Conservation (phyloP, 208 protist species). For the Kentomonas sorsogonicus region DNA sequence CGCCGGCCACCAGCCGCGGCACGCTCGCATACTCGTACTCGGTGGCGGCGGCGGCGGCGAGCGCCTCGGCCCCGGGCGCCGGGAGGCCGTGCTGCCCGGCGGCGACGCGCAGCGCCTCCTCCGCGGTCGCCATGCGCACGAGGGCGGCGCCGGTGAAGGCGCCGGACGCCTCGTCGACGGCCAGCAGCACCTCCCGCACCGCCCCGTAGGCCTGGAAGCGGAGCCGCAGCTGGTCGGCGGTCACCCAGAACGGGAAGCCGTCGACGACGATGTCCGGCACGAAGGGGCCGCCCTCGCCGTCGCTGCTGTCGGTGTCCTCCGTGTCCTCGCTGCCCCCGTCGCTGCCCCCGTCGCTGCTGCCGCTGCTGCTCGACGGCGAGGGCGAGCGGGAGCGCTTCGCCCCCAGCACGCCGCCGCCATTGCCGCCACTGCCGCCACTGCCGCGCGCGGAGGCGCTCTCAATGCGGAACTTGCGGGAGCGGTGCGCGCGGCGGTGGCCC, state of each 20-base stretch:
- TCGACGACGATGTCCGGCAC: conserved; percentile 78
- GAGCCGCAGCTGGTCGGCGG: conserved; percentile 67
- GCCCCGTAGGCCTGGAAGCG: conserved; percentile 63
- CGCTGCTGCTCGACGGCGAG: conserved; percentile 15
- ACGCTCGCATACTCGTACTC: no score
- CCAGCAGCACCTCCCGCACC: conserved; percentile 40
- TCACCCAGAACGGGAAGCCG: conserved; percentile 78
- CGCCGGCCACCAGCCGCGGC: conserved; percentile 45
- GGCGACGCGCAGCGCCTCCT: conserved; percentile 56
- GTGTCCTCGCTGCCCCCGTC: conserved; percentile 1
- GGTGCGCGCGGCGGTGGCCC: neutral
- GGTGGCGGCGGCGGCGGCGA: no score
- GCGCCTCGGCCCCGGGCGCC: conserved; percentile 35
- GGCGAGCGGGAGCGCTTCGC: conserved; percentile 7
- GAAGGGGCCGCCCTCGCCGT: conserved; percentile 23
- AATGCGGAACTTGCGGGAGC: no score
- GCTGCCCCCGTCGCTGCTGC: conserved; percentile 9
- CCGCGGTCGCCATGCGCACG: conserved; percentile 62
- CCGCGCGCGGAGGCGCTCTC: no score
- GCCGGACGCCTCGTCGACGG: conserved; percentile 62
- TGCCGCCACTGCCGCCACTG: conserved; percentile 4
- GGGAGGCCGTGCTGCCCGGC: conserved; percentile 47
- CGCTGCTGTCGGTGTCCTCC: conserved; percentile 9
- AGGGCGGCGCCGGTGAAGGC: conserved; percentile 75
- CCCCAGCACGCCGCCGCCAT: neutral